Percentiles rank a stretch among this genome's conserved stretches.
Conservation (phyloP, 257 asterid genomes). For the Mitragyna speciosa region DNA sequence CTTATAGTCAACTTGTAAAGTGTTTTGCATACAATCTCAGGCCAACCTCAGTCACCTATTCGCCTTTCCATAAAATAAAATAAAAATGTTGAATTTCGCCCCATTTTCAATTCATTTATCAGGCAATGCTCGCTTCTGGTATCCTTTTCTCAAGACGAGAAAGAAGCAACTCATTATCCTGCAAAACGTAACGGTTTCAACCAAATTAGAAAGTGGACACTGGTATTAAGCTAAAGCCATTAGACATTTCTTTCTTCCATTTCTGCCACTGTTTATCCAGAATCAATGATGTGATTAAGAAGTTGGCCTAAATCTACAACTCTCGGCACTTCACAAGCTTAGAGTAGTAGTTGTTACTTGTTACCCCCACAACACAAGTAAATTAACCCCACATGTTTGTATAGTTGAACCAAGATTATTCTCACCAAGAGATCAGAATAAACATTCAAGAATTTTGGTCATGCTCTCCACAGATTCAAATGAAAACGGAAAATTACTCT, state of each 20-base stretch:
- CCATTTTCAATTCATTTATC: background rate
- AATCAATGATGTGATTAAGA: background rate
- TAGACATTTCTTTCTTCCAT: background rate
- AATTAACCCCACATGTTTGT: background rate
- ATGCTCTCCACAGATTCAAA: background rate
- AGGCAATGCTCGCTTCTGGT: conserved; percentile 52
- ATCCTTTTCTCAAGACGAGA: conserved; percentile 42
- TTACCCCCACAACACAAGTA: background rate
- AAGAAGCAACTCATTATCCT: conserved; percentile 67
- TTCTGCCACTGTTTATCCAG: background rate
- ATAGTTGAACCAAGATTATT: background rate
- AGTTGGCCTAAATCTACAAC: background rate
- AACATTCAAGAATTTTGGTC: background rate
- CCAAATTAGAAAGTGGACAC: background rate
- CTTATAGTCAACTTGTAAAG: background rate
- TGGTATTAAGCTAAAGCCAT: background rate
- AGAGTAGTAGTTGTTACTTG: background rate
- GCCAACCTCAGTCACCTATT: background rate
- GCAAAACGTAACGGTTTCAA: conserved; percentile 8
- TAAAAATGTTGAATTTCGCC: background rate
- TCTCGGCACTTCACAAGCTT: conserved; percentile 1
- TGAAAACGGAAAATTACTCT: background rate
- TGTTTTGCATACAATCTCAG: background rate
- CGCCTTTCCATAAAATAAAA: background rate
- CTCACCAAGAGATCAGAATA: background rate